A percentile compares a stretch with the other conserved stretches of the same genome.
Evolutionary conservation across 768 basidiomycete species (phyloP).

Genomic region (Collybia sordida): DNA sequence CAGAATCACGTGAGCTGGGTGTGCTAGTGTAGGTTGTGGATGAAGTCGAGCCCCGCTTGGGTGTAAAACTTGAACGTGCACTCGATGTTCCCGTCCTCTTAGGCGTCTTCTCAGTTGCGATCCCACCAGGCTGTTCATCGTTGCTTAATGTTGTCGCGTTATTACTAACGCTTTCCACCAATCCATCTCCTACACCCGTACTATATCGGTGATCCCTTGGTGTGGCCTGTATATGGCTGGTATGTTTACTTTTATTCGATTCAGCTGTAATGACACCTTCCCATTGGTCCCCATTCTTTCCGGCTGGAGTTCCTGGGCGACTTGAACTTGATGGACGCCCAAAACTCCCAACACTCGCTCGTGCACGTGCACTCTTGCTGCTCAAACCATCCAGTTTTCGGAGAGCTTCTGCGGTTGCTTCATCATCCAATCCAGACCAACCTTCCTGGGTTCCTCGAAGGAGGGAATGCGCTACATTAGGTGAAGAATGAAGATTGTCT

Average conservation of each 20-base stretch:
- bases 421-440: constrained; percentile 86
- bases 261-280: constrained; percentile 59
- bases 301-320: constrained; percentile 73
- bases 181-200: constrained; percentile 31
- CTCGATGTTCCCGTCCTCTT: constrained; percentile 60
- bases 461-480: constrained; percentile 81
- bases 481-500: constrained; percentile 43
- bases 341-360: constrained; percentile 75
- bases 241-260: constrained; percentile 36
- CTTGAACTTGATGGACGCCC: constrained; percentile 65
- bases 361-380: constrained; percentile 71
- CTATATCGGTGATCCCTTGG: constrained; percentile 41
- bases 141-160: constrained; percentile 49
- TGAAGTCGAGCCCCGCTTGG: constrained; percentile 86
- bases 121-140: constrained; percentile 52
- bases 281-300: constrained; percentile 69
- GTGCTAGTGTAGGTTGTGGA: constrained; percentile 85
- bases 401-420: constrained; percentile 86
- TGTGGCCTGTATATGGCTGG: constrained; percentile 25
- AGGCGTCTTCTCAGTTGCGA: constrained; percentile 58
- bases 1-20: constrained; percentile 85
- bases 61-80: constrained; percentile 73
- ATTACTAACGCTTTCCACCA: constrained; percentile 40
- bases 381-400: constrained; percentile 90
- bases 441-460: constrained; percentile 88